phyloP scores from a whole-genome alignment of 2,329 filamentous ascomycete genomes.

The Neonectria punicea region DNA sequence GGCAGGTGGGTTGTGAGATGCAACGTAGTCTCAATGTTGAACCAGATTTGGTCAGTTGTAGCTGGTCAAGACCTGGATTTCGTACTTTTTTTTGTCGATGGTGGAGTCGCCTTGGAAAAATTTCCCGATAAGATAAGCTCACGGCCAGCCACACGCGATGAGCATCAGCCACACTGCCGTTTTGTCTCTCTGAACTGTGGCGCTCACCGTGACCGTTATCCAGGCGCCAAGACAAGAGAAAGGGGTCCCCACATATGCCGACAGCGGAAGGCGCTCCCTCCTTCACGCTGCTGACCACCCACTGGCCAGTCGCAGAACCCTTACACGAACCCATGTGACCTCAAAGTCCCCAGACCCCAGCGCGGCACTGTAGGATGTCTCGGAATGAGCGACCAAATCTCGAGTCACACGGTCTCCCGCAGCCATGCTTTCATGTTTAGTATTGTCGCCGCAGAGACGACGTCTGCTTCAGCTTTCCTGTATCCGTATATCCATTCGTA shows the following conservation, averaged over 20 bases:
- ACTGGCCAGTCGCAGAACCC: not conserved
- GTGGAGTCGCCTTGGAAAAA: slow-evolving; percentile 21
- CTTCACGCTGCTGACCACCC: not conserved
- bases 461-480: not conserved
- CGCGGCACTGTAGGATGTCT: not conserved
- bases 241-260: not conserved
- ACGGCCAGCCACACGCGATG: not conserved
- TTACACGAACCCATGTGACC: not conserved
- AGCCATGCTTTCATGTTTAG: not conserved
- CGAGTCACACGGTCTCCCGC: not conserved
- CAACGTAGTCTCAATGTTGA: not conserved
- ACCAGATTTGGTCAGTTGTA: slow-evolving; percentile 2
- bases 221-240: not conserved
- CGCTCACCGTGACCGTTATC: not conserved
- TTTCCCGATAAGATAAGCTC: slow-evolving; percentile 25
- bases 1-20: not conserved
- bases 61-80: not conserved
- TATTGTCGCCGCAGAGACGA: not conserved
- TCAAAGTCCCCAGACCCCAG: not conserved
- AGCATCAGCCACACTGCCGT: not conserved
- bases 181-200: not conserved
- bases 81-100: slow-evolving; percentile 19
- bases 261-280: not conserved
- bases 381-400: not conserved
- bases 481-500: not conserved